These are phyloP conservation scores for Rosa chinensis DNA, from an alignment of 306 rosid genomes.

Conservation along the genomic window DNA sequence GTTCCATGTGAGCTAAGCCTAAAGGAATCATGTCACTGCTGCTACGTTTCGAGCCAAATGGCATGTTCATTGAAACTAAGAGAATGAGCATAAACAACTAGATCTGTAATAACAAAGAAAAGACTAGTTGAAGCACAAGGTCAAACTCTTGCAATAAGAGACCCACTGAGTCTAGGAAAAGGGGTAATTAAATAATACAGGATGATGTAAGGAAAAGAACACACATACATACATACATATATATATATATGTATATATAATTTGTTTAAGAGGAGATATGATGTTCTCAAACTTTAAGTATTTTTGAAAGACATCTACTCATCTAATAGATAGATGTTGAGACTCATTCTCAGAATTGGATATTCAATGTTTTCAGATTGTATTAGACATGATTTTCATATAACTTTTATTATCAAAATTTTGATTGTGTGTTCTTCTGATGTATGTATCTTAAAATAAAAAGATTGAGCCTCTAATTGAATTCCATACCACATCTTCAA, in stretches of 20 bases:
- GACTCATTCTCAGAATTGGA: no score
- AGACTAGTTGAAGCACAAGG: background rate
- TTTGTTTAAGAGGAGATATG: no score
- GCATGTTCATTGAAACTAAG: conserved; percentile 5
- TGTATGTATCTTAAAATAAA: background rate
- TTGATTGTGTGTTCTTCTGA: background rate
- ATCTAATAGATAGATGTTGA: no score
- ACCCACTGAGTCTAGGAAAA: background rate
- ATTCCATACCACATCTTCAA: background rate
- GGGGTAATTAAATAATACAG: background rate
- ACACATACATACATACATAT: no score
- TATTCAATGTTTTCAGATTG: background rate
- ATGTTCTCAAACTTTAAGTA: no score
- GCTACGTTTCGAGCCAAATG: background rate
- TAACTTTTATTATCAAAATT: no score
- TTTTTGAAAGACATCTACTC: no score
- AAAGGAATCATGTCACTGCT: conserved; percentile 12
- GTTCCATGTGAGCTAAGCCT: conserved; percentile 14
- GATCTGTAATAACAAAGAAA: background rate
- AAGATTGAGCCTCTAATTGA: background rate
- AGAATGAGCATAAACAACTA: background rate
- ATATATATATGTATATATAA: no score
- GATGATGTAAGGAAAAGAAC: no score
- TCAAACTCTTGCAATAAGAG: background rate
- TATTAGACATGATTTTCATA: no score